Evolutionary conservation across 2,329 filamentous ascomycete species (phyloP).

Genomic region (Blumeriella jaapii): DNA sequence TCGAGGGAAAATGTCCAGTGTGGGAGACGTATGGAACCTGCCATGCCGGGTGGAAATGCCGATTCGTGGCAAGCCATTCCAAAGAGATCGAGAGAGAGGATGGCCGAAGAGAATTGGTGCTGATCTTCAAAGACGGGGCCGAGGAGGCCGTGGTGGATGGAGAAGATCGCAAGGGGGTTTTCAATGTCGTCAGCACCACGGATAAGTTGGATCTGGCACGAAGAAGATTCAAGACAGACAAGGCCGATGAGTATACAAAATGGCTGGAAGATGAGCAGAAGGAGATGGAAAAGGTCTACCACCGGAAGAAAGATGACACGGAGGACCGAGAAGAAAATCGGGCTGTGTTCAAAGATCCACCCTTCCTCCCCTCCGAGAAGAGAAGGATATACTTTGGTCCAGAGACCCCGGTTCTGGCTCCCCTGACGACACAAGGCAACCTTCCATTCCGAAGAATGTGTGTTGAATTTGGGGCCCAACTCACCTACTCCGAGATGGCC

Average conservation of each 20-base stretch:
- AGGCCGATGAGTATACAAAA: constrained; percentile 62
- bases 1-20: constrained; percentile 70
- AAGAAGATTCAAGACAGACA: constrained; percentile 57
- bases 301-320: constrained; percentile 30
- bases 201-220: constrained; percentile 66
- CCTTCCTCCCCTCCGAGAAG: constrained; percentile 87
- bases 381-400: constrained; percentile 84
- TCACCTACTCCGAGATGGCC: constrained; percentile 98
- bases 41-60: constrained; percentile 83
- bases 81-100: constrained; percentile 67
- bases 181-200: constrained; percentile 60
- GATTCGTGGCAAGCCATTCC: constrained; percentile 80
- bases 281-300: constrained; percentile 36
- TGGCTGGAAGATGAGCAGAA: constrained; percentile 63
- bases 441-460: constrained; percentile 87
- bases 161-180: constrained; percentile 47
- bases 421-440: constrained; percentile 93
- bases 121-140: constrained; percentile 38
- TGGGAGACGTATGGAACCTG: constrained; percentile 69
- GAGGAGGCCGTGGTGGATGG: constrained; percentile 26
- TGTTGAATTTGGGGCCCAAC: constrained; percentile 75
- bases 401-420: constrained; percentile 88
- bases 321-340: constrained; percentile 53
- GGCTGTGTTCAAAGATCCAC: constrained; percentile 74
- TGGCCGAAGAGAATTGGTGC: constrained; percentile 69